Conservation (phyloP, 805 yeast species). For the Cyberlindnera mycetangii region DNA sequence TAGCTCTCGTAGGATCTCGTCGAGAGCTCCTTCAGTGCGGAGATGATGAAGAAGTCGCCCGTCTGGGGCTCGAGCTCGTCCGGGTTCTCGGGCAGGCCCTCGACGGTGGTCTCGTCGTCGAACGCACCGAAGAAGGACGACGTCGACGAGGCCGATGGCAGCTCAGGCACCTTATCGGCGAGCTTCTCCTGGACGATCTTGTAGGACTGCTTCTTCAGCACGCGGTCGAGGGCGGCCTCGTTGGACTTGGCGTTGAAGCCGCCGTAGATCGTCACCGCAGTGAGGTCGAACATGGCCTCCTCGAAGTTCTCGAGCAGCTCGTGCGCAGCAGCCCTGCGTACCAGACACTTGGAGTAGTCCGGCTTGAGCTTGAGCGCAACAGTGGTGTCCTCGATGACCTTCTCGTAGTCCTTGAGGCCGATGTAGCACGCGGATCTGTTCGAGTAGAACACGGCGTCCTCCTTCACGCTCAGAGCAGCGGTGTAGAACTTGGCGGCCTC, state of each 20-base stretch:
- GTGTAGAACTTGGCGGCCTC: slow-evolving; percentile 80
- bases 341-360: slow-evolving; percentile 84
- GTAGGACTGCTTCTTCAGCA: slow-evolving; percentile 76
- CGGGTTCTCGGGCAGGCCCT: slow-evolving; percentile 37
- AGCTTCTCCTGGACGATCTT: slow-evolving; percentile 62
- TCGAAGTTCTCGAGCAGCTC: slow-evolving; percentile 75
- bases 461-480: slow-evolving; percentile 69
- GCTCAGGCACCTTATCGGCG: slow-evolving; percentile 34
- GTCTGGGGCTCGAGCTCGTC: slow-evolving; percentile 37
- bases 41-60: slow-evolving; percentile 61
- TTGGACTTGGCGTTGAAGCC: slow-evolving; percentile 76
- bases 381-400: slow-evolving; percentile 85
- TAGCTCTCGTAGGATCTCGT: slow-evolving; percentile 39
- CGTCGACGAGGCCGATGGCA: slow-evolving; percentile 82
- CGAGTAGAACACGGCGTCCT: slow-evolving; percentile 88
- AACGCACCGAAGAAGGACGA: slow-evolving; percentile 90
- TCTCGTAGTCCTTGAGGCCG: slow-evolving; percentile 72
- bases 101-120: slow-evolving; percentile 46
- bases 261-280: slow-evolving; percentile 82
- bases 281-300: slow-evolving; percentile 88
- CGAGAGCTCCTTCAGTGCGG: slow-evolving; percentile 58
- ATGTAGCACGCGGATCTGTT: slow-evolving; percentile 96
- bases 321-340: slow-evolving; percentile 91
- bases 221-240: slow-evolving; percentile 83
- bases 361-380: slow-evolving; percentile 84